Percentiles rank a stretch among this genome's conserved stretches.
Conservation (phyloP, 345 rosid genomes). For the Barbarea vulgaris region DNA sequence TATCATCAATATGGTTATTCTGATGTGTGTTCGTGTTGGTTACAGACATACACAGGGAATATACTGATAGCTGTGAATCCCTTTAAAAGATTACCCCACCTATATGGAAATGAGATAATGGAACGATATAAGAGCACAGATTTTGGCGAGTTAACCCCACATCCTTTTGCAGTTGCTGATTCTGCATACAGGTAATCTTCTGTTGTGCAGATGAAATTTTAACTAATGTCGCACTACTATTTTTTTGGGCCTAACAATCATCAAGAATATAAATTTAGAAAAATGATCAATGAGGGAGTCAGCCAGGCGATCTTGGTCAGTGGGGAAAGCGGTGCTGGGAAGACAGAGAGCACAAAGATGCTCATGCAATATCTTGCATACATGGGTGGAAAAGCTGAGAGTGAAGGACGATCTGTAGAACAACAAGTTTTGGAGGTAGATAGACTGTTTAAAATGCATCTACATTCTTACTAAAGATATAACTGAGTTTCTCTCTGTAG, state of each 20-base stretch:
- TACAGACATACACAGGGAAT: conserved; percentile 91
- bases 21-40: not conserved
- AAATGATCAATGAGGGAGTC: conserved; percentile 83
- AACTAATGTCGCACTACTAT: not conserved
- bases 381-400: conserved; percentile 89
- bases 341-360: conserved; percentile 98
- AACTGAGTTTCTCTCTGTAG: not conserved
- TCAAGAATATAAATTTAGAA: conserved; percentile 52
- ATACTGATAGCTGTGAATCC: conserved; percentile 98
- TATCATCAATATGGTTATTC: not conserved
- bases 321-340: conserved; percentile 99
- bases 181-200: conserved; percentile 78
- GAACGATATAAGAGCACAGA: conserved; percentile 76
- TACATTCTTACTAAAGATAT: conserved; percentile 12
- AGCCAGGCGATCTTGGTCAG: conserved; percentile 97
- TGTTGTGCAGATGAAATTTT: not conserved
- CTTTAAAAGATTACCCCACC: conserved; percentile 80
- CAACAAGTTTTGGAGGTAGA: conserved; percentile 96
- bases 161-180: conserved; percentile 98
- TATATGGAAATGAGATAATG: conserved; percentile 80
- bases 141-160: conserved; percentile 91
- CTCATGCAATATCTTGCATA: conserved; percentile 94
- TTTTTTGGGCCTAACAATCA: conserved; percentile 31
- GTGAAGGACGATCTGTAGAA: conserved; percentile 85
- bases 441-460: not conserved